phyloP scores from a whole-genome alignment of 192 early-diverging fungal genomes.

The Umbelopsis ramanniana region DNA sequence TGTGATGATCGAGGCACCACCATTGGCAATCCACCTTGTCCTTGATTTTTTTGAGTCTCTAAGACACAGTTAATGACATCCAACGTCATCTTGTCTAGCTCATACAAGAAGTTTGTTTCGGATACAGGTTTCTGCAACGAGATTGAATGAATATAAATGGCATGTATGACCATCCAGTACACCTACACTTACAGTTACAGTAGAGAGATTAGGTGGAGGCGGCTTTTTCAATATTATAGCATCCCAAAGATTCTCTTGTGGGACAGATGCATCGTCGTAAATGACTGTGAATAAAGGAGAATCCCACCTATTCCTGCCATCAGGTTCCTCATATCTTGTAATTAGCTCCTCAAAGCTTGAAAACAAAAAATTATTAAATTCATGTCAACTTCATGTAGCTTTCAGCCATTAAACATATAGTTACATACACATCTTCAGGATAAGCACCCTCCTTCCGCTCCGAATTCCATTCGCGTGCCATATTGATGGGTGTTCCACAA shows the following conservation, averaged over 20 bases:
- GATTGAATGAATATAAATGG: background rate
- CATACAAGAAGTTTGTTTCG: constrained; percentile 90
- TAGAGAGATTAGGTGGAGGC: constrained; percentile 84
- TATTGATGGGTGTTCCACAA: constrained; percentile 59
- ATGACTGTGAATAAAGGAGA: constrained; percentile 92
- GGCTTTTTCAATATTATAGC: constrained; percentile 74
- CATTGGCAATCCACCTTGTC: constrained; percentile 55
- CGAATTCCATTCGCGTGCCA: constrained; percentile 61
- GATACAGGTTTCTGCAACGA: constrained; percentile 75
- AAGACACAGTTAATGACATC: constrained; percentile 79
- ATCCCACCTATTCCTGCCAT: constrained; percentile 91
- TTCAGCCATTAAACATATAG: background rate
- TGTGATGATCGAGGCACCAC: constrained; percentile 56
- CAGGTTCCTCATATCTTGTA: constrained; percentile 94
- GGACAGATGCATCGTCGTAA: constrained; percentile 66
- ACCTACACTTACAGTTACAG: constrained; percentile 64
- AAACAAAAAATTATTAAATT: background rate
- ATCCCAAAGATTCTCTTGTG: constrained; percentile 75
- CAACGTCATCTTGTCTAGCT: constrained; percentile 83
- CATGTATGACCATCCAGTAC: background rate
- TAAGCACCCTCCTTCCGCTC: constrained; percentile 51
- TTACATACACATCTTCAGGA: constrained; percentile 41
- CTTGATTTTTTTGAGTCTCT: constrained; percentile 75
- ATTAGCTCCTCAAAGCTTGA: constrained; percentile 77
- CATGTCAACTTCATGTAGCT: background rate